Conservation (phyloP, 2,329 filamentous ascomycete genomes). For the Colletotrichum agaves region DNA sequence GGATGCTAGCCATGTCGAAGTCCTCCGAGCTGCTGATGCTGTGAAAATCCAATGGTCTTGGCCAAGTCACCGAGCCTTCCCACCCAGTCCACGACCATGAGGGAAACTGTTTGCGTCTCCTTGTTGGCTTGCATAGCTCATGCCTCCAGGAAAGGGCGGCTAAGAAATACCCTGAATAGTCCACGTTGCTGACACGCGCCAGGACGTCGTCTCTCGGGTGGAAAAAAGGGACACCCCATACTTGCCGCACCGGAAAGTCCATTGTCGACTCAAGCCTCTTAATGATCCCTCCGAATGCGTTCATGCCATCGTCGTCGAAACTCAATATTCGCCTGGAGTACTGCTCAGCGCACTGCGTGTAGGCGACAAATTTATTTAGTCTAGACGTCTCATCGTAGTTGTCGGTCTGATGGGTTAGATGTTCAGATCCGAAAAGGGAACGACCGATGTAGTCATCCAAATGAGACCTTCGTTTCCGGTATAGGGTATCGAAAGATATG, state of each 20-base stretch:
- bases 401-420: neutral
- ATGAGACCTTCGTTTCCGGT: neutral
- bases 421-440: conserved; percentile 20
- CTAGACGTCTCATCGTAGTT: conserved; percentile 5
- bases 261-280: conserved; percentile 4
- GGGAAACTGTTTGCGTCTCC: conserved; percentile 16
- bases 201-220: conserved; percentile 1
- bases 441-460: conserved; percentile 13
- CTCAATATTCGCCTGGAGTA: conserved; percentile 10
- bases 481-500: conserved; percentile 5
- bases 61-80: conserved; percentile 17
- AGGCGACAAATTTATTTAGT: conserved; percentile 12
- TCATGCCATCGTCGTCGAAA: conserved; percentile 14
- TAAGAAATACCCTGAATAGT: conserved; percentile 1
- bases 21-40: neutral
- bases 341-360: conserved; percentile 16
- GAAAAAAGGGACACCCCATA: conserved; percentile 16
- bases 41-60: neutral
- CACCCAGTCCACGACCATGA: conserved; percentile 19
- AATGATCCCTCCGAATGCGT: conserved; percentile 15
- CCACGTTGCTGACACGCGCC: neutral
- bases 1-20: neutral
- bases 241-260: conserved; percentile 6
- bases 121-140: conserved; percentile 15
- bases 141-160: conserved; percentile 14